phyloP scores from a whole-genome alignment of 768 basidiomycete species.

The Terana coerulea region DNA sequence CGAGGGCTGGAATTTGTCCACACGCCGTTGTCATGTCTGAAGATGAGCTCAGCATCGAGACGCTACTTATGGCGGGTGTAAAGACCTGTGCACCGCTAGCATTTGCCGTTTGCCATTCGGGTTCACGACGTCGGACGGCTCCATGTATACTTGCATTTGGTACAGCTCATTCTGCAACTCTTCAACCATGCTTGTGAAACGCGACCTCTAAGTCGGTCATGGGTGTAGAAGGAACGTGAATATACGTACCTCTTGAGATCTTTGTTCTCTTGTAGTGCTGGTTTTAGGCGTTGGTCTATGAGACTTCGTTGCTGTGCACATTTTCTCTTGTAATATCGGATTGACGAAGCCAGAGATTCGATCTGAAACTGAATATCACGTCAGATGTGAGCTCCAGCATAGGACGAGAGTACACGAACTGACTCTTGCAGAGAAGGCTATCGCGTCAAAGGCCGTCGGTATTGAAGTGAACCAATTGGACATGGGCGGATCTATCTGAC shows the following conservation, averaged over 20 bases:
- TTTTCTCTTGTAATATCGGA: constrained; percentile 58
- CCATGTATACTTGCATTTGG: constrained; percentile 36
- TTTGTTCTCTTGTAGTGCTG: constrained; percentile 42
- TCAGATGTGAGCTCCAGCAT: not conserved
- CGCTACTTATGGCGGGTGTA: not conserved
- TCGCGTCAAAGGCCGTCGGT: constrained; percentile 55
- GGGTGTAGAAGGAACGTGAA: too few relatives aligned
- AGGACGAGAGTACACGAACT: not conserved
- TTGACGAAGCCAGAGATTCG: constrained; percentile 65
- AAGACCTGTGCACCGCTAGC: constrained; percentile 36
- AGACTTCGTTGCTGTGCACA: constrained; percentile 51
- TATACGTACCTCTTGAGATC: constrained; percentile 45
- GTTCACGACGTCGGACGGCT: constrained; percentile 41
- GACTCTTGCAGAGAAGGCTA: constrained; percentile 70
- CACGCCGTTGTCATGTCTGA: constrained; percentile 15
- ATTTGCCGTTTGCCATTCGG: constrained; percentile 65
- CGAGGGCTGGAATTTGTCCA: constrained; percentile 55
- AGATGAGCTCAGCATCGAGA: not conserved
- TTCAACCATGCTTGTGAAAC: constrained; percentile 46
- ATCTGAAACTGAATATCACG: constrained; percentile 66
- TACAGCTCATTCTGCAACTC: constrained; percentile 46
- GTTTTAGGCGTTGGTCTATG: constrained; percentile 51
- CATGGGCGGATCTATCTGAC: constrained; percentile 80
- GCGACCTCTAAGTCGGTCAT: too few relatives aligned
- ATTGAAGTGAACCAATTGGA: constrained; percentile 74